Base-by-base conservation (phyloP, 345 rosid genomes). In the Geranium brycei region DNA sequence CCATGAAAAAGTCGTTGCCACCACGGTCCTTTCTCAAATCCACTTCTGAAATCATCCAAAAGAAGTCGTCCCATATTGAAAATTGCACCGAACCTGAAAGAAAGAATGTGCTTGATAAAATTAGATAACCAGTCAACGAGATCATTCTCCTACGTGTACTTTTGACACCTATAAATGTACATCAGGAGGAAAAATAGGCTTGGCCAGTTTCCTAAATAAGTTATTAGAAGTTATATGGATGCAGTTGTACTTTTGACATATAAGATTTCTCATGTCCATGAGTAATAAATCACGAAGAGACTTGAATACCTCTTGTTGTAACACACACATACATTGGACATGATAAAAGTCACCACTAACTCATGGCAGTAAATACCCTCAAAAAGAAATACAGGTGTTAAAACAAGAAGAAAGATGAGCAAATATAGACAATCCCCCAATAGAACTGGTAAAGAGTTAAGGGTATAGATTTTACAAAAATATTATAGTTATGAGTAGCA, bases 11-110 rank as follows among this genome's bases (percentile, higher is more conserved):
- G 82, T 60, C 87, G 87, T 71, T 87, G 95, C 99, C 96, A 87
- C 92, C 89, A 83, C n/a, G 80, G 80, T 65, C 96, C 99, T 23
- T 84, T 90, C 82, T 88, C 95, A 79, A 80, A 91, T 13, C 91
- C 96, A 68, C 86, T 78, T 78, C 87, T 73, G 62, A 88, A 88
- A 81, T 93, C 99, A 93, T 93, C 96, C 65, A 82, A 53, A 41
- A 86, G 51, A 72, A 91, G 95, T 60, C 88, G 73, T 8, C 79
- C 93, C 87, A 88, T 72, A 58, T 93, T 91, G 87, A 93, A 93
- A 59, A 91, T 75, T 30, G 84, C 77, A 31, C 99, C 92, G 70
- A 85, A 93, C 77, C 96, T 93, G 78, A 17, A 58, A 31, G 40
- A 69, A 30, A 40, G 62, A 7, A 31, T 1, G 63, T 38, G 47